These are phyloP conservation scores for Pyrrhoderma lamaoense DNA, from an alignment of 1,284 basidiomycete genomes.

Conservation along the genomic window DNA sequence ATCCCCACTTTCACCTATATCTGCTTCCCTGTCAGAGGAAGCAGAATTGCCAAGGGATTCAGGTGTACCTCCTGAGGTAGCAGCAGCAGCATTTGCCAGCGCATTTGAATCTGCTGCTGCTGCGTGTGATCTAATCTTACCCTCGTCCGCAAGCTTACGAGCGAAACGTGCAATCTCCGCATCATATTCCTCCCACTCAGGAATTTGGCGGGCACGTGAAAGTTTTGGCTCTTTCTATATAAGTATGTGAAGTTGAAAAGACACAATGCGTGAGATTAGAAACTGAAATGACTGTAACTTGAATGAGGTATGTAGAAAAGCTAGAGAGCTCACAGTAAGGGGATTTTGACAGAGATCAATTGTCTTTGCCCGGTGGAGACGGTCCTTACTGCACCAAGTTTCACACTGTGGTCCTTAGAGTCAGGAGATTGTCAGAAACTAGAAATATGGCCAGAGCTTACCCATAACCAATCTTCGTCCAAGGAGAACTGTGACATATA, in stretches of 20 bases:
- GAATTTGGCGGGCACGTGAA: slow-evolving; percentile 86
- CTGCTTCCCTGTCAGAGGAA: background rate
- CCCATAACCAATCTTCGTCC: slow-evolving; percentile 90
- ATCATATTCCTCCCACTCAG: slow-evolving; percentile 96
- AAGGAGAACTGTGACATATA: slow-evolving; percentile 60
- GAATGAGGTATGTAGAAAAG: background rate
- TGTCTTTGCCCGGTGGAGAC: slow-evolving; percentile 74
- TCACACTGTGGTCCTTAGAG: slow-evolving; percentile 49
- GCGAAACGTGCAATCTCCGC: slow-evolving; percentile 69
- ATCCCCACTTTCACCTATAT: background rate
- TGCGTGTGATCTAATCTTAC: slow-evolving; percentile 56
- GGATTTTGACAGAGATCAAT: slow-evolving; percentile 94
- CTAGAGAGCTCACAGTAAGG: slow-evolving; percentile 56
- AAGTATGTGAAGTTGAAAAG: slow-evolving; percentile 2
- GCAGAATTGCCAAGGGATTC: background rate
- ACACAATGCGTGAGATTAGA: no score
- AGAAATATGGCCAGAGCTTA: slow-evolving; percentile 30
- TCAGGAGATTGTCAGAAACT: background rate
- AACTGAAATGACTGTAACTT: no score
- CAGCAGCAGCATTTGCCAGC: slow-evolving; percentile 45
- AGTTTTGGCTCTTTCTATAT: slow-evolving; percentile 92
- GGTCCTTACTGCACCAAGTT: slow-evolving; percentile 85
- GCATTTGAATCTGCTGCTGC: slow-evolving; percentile 68
- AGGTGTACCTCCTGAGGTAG: slow-evolving; percentile 11
- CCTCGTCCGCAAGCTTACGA: slow-evolving; percentile 55